Evolutionary conservation across 2,329 filamentous ascomycete species (phyloP), one percentile per base, ranked within the genome.

Genomic region (Cercospora janseana): DNA sequence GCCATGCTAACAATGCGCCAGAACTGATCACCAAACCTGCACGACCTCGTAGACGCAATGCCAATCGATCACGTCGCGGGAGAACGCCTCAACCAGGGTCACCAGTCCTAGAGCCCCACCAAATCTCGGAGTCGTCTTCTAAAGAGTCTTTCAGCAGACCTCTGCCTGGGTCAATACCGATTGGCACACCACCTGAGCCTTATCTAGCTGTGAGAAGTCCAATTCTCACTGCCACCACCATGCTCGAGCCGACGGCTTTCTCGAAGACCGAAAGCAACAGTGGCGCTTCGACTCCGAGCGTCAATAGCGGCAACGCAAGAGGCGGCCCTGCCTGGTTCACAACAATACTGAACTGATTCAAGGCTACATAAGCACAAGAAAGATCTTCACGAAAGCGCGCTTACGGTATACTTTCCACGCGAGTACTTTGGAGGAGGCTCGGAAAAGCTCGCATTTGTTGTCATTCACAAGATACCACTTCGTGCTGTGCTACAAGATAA

Each of bases 21-120:
- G 44, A 49, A 32, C 46, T 49, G 20, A 23, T 49, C 13, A 49
- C 46, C n/a, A 49, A 49, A 42, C 46, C 46, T 16, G 35, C 35
- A 4, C 46, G 46, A 29, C 46, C 46, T 7, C 35, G 29, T 15
- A 10, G 46, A 43, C 46, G 46, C 20, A 42, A 43, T 16, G 37
- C 46, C 16, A 38, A 49, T 13, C 31, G 29, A 8, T 10, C 37
- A n/a, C 15, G 18, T n/a, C 6, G 13, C 9, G 31, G 34, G 28
- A 21, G 32, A 9, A 28, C 31, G n/a, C 24, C 44, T 12, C 20
- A 20, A 9, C 29, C 32, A 29, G 24, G 4, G 40, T 23, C 27
- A 6, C 44, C 43, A 26, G 43, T 10, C 27, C 21, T 18, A 13
- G 13, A 24, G 10, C 3, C 21, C 12, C 13, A 47, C 9, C 23